A percentile compares a stretch with the other conserved stretches of the same genome.
phyloP scores from a whole-genome alignment of 768 basidiomycete species.

The Calocera cornea region DNA sequence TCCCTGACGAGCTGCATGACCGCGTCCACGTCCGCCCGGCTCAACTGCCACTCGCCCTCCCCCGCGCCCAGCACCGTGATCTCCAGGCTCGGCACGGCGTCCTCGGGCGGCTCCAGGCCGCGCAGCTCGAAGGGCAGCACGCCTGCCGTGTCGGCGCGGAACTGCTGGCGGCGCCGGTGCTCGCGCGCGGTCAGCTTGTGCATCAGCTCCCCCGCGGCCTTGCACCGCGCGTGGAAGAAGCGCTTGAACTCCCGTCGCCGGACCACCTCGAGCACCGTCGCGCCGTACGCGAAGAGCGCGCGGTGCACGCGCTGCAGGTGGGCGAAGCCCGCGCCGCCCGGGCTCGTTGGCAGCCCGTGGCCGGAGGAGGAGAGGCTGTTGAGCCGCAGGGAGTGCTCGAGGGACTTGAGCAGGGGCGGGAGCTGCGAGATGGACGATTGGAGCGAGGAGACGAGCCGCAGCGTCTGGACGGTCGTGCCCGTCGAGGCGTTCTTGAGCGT shows the following conservation, averaged over 20 bases:
- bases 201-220: constrained; percentile 73
- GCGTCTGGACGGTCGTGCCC: constrained; percentile 34
- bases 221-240: constrained; percentile 69
- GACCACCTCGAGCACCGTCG: constrained; percentile 80
- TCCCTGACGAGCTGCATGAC: constrained; percentile 40
- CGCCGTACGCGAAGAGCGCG: constrained; percentile 85
- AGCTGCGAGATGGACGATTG: constrained; percentile 72
- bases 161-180: constrained; percentile 68
- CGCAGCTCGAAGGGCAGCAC: constrained; percentile 75
- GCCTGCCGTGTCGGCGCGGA: constrained; percentile 68
- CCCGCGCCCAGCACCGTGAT: constrained; percentile 55
- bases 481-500: constrained; percentile 26
- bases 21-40: constrained; percentile 62
- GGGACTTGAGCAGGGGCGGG: constrained; percentile 44
- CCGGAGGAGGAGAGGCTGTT: constrained; percentile 21
- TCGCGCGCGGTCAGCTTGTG: constrained; percentile 72
- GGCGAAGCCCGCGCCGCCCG: constrained; percentile 52
- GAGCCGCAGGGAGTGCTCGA: constrained; percentile 62
- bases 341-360: neutral
- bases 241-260: constrained; percentile 74
- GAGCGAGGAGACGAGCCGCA: constrained; percentile 64
- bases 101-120: constrained; percentile 47
- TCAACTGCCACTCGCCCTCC: constrained; percentile 53
- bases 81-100: constrained; percentile 63
- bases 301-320: constrained; percentile 80